These are phyloP conservation scores for Nakazawaea siamensis DNA, from an alignment of 805 yeast genomes.

Conservation along the genomic window DNA sequence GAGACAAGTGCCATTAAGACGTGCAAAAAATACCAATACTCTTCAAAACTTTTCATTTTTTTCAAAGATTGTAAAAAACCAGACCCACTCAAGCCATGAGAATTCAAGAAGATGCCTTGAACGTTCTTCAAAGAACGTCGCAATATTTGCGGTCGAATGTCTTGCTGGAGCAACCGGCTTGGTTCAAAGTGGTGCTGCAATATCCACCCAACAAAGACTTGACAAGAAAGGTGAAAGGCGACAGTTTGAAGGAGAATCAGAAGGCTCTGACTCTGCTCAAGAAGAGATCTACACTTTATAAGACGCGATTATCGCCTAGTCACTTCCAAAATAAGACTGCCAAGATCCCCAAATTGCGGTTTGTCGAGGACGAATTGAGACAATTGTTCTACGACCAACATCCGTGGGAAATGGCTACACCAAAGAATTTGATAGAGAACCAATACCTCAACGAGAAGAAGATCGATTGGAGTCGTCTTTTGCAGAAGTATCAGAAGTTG, in stretches of 20 bases:
- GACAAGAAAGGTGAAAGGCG: constrained; percentile 31
- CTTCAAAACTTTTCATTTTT: too few relatives aligned
- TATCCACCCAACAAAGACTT: constrained; percentile 72
- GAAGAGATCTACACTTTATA: constrained; percentile 20
- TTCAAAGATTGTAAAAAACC: too few relatives aligned
- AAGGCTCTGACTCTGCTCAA: constrained; percentile 14
- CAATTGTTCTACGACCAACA: constrained; percentile 81
- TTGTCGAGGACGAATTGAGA: constrained; percentile 76
- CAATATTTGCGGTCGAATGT: constrained; percentile 64
- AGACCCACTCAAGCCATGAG: too few relatives aligned
- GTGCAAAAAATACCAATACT: too few relatives aligned
- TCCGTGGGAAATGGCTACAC: constrained; percentile 97
- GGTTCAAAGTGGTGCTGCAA: constrained; percentile 81
- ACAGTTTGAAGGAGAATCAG: constrained; percentile 16
- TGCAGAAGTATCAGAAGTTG: constrained; percentile 63
- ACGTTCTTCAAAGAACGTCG: constrained; percentile 75
- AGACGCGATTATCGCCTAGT: constrained; percentile 36
- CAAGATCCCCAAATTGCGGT: constrained; percentile 45
- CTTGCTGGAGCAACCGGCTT: constrained; percentile 68
- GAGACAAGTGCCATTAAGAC: too few relatives aligned
- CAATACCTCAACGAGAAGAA: constrained; percentile 43
- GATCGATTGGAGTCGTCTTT: constrained; percentile 73
- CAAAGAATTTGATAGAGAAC: constrained; percentile 75
- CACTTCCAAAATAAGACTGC: constrained; percentile 34
- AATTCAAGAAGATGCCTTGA: constrained; percentile 67